Percentiles rank a stretch among this genome's conserved stretches.
These are phyloP conservation scores for Xylariales sp. DNA, from an alignment of 2,329 filamentous ascomycete species.

Conservation along the genomic window DNA sequence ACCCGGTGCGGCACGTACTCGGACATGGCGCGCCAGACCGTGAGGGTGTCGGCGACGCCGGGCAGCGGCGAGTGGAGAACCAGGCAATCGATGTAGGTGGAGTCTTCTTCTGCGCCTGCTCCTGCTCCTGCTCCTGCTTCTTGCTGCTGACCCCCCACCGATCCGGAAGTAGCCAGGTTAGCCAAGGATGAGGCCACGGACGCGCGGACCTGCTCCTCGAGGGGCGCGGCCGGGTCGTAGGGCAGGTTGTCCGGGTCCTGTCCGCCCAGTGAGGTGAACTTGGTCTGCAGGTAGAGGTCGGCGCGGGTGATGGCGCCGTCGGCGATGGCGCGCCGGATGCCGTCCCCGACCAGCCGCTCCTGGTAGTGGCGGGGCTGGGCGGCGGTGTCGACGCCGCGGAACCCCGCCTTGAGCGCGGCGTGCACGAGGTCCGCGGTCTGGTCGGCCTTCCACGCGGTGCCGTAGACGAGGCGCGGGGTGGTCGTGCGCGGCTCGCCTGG, in stretches of 20 bases:
- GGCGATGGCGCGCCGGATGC: constrained; percentile 56
- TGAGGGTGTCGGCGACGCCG: constrained; percentile 43
- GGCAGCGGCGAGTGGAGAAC: constrained; percentile 62
- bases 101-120: constrained; percentile 7
- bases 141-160: too few relatives aligned
- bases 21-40: constrained; percentile 64
- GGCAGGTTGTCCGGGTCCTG: constrained; percentile 59
- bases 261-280: constrained; percentile 63
- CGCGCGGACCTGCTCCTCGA: constrained; percentile 61
- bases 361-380: constrained; percentile 76
- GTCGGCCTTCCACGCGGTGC: constrained; percentile 83
- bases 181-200: constrained; percentile 64
- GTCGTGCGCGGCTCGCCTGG: constrained; percentile 14
- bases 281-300: constrained; percentile 76
- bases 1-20: constrained; percentile 61
- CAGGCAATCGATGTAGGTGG: constrained; percentile 63
- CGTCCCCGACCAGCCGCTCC: constrained; percentile 66
- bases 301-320: constrained; percentile 54
- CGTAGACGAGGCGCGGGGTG: constrained; percentile 62
- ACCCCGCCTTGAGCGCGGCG: constrained; percentile 63
- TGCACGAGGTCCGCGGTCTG: constrained; percentile 63
- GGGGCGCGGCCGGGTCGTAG: constrained; percentile 53
- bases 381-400: constrained; percentile 72
- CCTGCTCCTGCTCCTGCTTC: too few relatives aligned
- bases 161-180: constrained; percentile 53